Percentiles rank a stretch among this genome's conserved stretches.
Conservation (phyloP, 164 flowering plant species). For the Buxus sempervirens region DNA sequence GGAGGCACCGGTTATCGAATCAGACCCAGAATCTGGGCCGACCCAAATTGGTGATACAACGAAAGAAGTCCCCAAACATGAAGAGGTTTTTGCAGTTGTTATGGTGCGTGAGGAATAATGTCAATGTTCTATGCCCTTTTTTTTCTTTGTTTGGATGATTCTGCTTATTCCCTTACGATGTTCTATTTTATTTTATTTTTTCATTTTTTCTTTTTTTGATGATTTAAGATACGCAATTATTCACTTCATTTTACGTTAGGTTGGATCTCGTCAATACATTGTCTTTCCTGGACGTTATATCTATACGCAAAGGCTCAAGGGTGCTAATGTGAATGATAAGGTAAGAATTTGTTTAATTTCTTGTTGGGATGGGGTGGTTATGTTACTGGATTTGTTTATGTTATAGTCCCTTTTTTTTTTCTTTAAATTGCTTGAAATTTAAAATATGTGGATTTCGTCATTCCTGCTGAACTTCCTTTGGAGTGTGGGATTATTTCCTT, state of each 20-base stretch:
- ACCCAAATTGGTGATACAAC: constrained; percentile 17
- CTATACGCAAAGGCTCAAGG: constrained; percentile 85
- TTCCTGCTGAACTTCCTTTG: neutral
- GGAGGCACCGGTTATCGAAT: constrained; percentile 30
- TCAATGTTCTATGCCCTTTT: neutral
- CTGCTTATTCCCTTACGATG: constrained; percentile 7
- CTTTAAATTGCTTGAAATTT: neutral
- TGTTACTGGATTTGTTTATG: neutral
- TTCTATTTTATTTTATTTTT: constrained; percentile 1
- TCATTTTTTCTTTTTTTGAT: too few species aligned
- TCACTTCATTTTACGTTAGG: constrained; percentile 31
- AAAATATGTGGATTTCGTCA: neutral
- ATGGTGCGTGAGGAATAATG: neutral
- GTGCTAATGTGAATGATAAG: constrained; percentile 85
- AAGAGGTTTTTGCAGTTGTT: constrained; percentile 80
- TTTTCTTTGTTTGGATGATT: neutral
- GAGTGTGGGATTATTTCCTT: constrained; percentile 44
- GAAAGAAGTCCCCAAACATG: constrained; percentile 43
- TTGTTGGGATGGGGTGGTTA: neutral
- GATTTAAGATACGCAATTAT: constrained; percentile 10
- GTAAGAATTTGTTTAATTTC: constrained; percentile 23
- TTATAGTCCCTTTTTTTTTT: too few species aligned
- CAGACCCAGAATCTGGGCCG: constrained; percentile 22
- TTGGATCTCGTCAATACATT: constrained; percentile 84
- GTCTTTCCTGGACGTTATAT: constrained; percentile 82